phyloP scores from a whole-genome alignment of 2,329 filamentous ascomycete genomes.

The Arthroderma sp. region DNA sequence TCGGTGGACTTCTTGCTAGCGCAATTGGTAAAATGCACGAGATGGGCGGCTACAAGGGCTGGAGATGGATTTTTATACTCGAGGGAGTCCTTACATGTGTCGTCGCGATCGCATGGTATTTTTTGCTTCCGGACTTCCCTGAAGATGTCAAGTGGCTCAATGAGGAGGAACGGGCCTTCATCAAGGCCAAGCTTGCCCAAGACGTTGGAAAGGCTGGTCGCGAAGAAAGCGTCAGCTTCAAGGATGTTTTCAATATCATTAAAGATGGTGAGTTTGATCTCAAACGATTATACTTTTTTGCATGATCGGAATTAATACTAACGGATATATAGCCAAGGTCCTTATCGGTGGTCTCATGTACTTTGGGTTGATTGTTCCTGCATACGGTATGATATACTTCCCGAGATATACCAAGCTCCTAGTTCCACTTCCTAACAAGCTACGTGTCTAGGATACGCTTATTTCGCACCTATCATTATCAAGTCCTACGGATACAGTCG shows the following conservation, averaged over 20 bases:
- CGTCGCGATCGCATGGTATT: slow-evolving; percentile 46
- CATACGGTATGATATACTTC: slow-evolving; percentile 39
- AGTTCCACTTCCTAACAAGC: slow-evolving; percentile 2
- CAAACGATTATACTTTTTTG: too few relatives aligned
- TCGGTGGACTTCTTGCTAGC: slow-evolving; percentile 48
- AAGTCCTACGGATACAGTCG: slow-evolving; percentile 48
- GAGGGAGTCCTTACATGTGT: slow-evolving; percentile 53
- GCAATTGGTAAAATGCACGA: slow-evolving; percentile 47
- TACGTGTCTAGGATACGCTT: slow-evolving; percentile 46
- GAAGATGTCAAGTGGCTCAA: slow-evolving; percentile 61
- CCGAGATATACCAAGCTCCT: background rate
- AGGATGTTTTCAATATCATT: slow-evolving; percentile 50
- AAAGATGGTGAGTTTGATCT: slow-evolving; percentile 42
- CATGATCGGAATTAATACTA: slow-evolving; percentile 5
- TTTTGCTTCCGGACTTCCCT: slow-evolving; percentile 60
- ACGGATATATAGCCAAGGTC: slow-evolving; percentile 40
- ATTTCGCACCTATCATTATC: slow-evolving; percentile 63
- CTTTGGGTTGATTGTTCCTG: slow-evolving; percentile 63
- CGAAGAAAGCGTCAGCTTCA: slow-evolving; percentile 46
- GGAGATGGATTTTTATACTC: slow-evolving; percentile 43
- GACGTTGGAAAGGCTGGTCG: slow-evolving; percentile 57
- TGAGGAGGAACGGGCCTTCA: slow-evolving; percentile 53
- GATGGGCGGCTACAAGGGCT: slow-evolving; percentile 42
- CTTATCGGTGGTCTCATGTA: slow-evolving; percentile 69
- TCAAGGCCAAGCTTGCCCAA: slow-evolving; percentile 51